Evolutionary conservation across 2,329 filamentous ascomycete species (phyloP), one percentile per base, ranked within the genome.

Genomic region (Aspergillus sp.): DNA sequence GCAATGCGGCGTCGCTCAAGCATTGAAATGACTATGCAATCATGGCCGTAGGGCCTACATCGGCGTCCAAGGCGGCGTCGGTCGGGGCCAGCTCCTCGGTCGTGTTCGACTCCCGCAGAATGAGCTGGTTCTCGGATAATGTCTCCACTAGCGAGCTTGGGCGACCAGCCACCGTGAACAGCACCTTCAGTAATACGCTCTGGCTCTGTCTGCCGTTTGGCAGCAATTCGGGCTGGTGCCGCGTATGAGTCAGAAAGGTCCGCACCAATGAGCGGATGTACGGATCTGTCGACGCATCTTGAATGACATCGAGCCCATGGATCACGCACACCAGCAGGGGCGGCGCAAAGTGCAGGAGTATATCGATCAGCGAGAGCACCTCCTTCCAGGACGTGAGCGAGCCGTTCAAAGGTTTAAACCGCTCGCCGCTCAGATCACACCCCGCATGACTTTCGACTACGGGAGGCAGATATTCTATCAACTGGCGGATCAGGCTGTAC

Each of bases 401-500:
- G 47, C 73, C 75, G 39, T 77, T 69, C 17, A 77, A 57, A 7
- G 66, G 66, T 8, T 65, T 68, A 36, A 77, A 75, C 3, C 74
- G 71, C 52, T 77, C 75, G 1, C 68, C 65, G 27, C 69, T 74
- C n/a, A 77, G 61, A 52, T 75, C 71, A 44, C 73, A 71, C 8
- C 70, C 65, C 11, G 71, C 66, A 30, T 76, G 71, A 30, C 71
- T 73, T 57, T 76, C 73, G 27, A 76, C 62, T 21, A 77, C 71
- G 0, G 74, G 74, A 8, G 75, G 75, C 11, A 73, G 62, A 32
- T 67, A 69, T 57, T 77, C 73, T 23, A 77, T 72, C 54, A 77
- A 58, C 58, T 77, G 75, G 8, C 75, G 73, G 27, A 77, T 75
- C 17, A 77, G 54, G 60, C 75, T 77, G 60, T 77, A 77, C 2